These are phyloP conservation scores for Boehmeria nivea DNA, from an alignment of 306 rosid genomes.

Conservation along the genomic window DNA sequence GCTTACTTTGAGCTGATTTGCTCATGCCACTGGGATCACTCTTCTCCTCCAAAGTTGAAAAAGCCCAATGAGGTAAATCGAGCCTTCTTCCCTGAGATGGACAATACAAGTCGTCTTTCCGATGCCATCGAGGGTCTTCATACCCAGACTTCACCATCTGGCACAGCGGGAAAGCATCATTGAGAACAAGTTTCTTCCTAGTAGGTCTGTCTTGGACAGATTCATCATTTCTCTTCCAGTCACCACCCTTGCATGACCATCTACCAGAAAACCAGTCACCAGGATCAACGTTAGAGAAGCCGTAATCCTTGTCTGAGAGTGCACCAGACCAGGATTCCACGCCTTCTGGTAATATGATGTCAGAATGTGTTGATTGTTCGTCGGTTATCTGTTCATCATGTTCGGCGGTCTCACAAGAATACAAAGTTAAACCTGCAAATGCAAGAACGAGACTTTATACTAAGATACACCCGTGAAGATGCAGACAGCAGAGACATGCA, in stretches of 20 bases:
- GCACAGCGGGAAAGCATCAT: slow-evolving; percentile 76
- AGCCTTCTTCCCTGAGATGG: slow-evolving; percentile 80
- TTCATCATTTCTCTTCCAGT: slow-evolving; percentile 95
- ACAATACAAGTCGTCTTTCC: slow-evolving; percentile 74
- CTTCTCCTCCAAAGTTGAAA: slow-evolving; percentile 68
- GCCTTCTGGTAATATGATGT: slow-evolving; percentile 30
- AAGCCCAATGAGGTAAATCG: slow-evolving; percentile 91
- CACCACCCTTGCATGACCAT: slow-evolving; percentile 99
- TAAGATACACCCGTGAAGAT: neutral
- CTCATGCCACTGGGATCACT: slow-evolving; percentile 39
- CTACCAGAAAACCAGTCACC: slow-evolving; percentile 73
- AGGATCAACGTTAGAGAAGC: slow-evolving; percentile 33
- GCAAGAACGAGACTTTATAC: slow-evolving; percentile 1
- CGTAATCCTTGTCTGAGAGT: slow-evolving; percentile 52
- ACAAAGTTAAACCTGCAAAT: slow-evolving; percentile 56
- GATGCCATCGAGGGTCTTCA: slow-evolving; percentile 96
- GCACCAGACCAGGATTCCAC: slow-evolving; percentile 33
- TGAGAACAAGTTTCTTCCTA: slow-evolving; percentile 78
- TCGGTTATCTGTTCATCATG: slow-evolving; percentile 42
- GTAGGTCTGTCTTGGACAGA: slow-evolving; percentile 56
- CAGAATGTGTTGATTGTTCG: slow-evolving; percentile 35
- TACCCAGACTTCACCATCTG: slow-evolving; percentile 81
- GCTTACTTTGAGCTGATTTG: slow-evolving; percentile 53
- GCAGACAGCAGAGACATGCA: neutral
- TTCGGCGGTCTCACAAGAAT: slow-evolving; percentile 27